These are phyloP conservation scores for Evernia prunastri DNA, from an alignment of 495 filamentous ascomycete genomes.

Conservation along the genomic window DNA sequence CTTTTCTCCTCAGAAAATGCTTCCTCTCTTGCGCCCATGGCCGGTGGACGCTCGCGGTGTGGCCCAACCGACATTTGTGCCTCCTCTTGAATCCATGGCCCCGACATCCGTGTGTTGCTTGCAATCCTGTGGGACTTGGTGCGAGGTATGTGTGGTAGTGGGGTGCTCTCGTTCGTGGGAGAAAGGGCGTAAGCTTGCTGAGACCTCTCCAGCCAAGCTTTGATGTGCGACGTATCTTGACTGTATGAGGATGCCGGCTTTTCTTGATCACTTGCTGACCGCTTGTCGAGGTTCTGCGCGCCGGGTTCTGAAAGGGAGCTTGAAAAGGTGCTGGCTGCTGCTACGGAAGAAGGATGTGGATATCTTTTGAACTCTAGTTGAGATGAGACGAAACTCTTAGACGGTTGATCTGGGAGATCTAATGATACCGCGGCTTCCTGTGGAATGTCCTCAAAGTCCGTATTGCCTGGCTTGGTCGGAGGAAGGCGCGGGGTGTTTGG, in stretches of 20 bases:
- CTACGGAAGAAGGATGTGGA: neutral
- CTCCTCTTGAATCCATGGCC: neutral
- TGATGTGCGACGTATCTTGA: slow-evolving; percentile 3
- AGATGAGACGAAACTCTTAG: neutral
- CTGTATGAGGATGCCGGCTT: neutral
- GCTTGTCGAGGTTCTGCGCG: neutral
- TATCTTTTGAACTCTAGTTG: neutral
- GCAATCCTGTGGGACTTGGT: slow-evolving; percentile 2
- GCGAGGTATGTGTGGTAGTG: slow-evolving; percentile 4
- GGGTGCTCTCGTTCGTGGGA: neutral
- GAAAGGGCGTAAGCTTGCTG: slow-evolving; percentile 3
- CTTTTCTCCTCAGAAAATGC: slow-evolving; percentile 21
- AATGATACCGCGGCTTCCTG: slow-evolving; percentile 12
- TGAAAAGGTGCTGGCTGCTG: slow-evolving; percentile 1
- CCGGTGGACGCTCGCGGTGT: neutral
- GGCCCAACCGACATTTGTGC: neutral
- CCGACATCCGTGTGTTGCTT: slow-evolving; percentile 4
- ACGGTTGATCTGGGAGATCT: neutral
- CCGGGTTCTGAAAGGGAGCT: slow-evolving; percentile 14
- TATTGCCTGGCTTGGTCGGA: slow-evolving; percentile 26
- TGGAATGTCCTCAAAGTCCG: slow-evolving; percentile 16
- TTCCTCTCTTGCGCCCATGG: slow-evolving; percentile 10
- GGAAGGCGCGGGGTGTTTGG: slow-evolving; percentile 44
- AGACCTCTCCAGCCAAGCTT: slow-evolving; percentile 2
- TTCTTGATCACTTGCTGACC: neutral